Evolutionary conservation across 1,139 yeast genomes (phyloP).

Genomic region (Candida sanyaensis): DNA sequence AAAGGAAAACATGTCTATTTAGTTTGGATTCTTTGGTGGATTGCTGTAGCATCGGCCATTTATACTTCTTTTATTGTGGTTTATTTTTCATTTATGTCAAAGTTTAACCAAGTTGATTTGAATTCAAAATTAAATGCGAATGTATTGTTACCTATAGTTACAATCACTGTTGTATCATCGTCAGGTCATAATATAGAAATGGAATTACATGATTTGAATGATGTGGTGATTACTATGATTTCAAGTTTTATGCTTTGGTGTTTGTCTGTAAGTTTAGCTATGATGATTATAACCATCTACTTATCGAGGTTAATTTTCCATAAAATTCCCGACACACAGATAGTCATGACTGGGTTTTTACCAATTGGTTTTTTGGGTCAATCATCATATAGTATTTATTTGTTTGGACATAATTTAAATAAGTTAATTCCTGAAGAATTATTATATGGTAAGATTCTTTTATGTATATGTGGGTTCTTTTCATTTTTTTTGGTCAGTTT

Average conservation of each 20-base stretch:
- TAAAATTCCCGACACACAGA: slow-evolving; percentile 55
- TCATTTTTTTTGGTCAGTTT: slow-evolving; percentile 56
- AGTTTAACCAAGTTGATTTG: slow-evolving; percentile 21
- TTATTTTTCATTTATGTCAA: slow-evolving; percentile 42
- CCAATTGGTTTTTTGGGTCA: slow-evolving; percentile 63
- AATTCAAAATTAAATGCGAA: slow-evolving; percentile 38
- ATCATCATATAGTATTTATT: slow-evolving; percentile 68
- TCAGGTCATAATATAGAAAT: slow-evolving; percentile 57
- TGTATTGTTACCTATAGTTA: slow-evolving; percentile 67
- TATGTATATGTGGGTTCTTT: slow-evolving; percentile 23
- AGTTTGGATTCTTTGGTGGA: slow-evolving; percentile 20
- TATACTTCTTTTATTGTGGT: slow-evolving; percentile 59
- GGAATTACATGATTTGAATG: slow-evolving; percentile 39
- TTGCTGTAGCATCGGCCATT: slow-evolving; percentile 50
- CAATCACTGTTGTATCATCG: slow-evolving; percentile 76
- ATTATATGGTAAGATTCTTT: slow-evolving; percentile 19
- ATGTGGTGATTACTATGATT: slow-evolving; percentile 54
- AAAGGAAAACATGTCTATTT: slow-evolving; percentile 19
- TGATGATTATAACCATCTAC: slow-evolving; percentile 57
- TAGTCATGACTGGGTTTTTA: slow-evolving; percentile 28
- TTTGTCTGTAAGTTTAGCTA: slow-evolving; percentile 63
- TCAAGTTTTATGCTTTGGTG: slow-evolving; percentile 65
- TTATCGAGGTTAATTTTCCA: slow-evolving; percentile 57
- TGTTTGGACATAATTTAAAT: slow-evolving; percentile 50
- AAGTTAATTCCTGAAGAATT: slow-evolving; percentile 15